These are phyloP conservation scores for Fusarium sp. DNA, from an alignment of 2,329 filamentous ascomycete species.

Conservation along the genomic window DNA sequence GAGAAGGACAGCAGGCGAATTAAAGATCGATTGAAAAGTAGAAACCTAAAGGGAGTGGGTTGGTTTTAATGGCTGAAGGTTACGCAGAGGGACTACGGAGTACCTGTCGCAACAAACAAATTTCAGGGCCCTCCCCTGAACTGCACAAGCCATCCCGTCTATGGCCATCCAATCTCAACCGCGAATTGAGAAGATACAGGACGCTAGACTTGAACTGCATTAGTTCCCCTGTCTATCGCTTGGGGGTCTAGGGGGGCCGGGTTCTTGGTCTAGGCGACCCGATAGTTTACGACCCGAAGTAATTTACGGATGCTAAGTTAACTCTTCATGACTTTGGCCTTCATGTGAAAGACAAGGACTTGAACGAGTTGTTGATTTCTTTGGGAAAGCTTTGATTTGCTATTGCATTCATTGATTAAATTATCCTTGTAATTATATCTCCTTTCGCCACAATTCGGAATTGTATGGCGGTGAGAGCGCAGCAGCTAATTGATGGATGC, in stretches of 20 bases:
- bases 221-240: constrained; percentile 30
- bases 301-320: neutral
- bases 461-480: constrained; percentile 34
- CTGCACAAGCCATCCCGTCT: constrained; percentile 34
- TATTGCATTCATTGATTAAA: neutral
- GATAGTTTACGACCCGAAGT: constrained; percentile 5
- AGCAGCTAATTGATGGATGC: constrained; percentile 9
- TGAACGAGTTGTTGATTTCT: neutral
- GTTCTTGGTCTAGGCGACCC: constrained; percentile 19
- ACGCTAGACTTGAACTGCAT: constrained; percentile 28
- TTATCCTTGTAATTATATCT: constrained; percentile 2
- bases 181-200: constrained; percentile 35
- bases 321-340: constrained; percentile 11
- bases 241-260: constrained; percentile 21
- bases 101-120: constrained; percentile 42
- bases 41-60: constrained; percentile 27
- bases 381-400: neutral
- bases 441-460: constrained; percentile 2
- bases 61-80: constrained; percentile 40
- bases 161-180: constrained; percentile 41
- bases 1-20: constrained; percentile 15
- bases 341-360: constrained; percentile 14
- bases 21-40: constrained; percentile 20
- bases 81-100: constrained; percentile 32
- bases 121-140: constrained; percentile 44